Base-by-base conservation (phyloP, 2,329 filamentous ascomycete species). In the Hymenotorrendiella dingleyae region DNA sequence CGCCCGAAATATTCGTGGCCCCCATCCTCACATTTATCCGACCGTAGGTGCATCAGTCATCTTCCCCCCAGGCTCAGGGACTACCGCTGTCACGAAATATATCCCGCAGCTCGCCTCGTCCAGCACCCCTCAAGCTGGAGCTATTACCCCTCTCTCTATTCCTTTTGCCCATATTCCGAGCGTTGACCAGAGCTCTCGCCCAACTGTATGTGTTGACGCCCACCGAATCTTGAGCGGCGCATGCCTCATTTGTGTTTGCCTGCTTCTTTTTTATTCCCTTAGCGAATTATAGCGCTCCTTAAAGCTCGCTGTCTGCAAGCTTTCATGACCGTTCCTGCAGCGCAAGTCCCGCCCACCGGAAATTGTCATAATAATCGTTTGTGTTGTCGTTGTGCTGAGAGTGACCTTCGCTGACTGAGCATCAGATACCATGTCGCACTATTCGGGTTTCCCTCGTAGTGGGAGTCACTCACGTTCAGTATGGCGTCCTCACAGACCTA, bases 381-480 rank as follows among this genome's bases (percentile, higher is more conserved):
- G 47, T 43, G 45, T 34, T 16, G 42, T 41, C 39, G 45, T 36
- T 30, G 33, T 27, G 33, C 40, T 33, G 12, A 10, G 12, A 24
- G 28, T 6, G 38, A 40, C 11, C 33, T 21, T 3, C 36, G 30
- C 36, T 49, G 54, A 50, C 52, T 41, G 21, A 7, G 16, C 39
- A 37, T 32, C 35, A 54, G 53, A 42, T 36, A 47, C 23, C 36
- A 60, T 60, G 57, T 42, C 54, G 39, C 51, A 40, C 39, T 50
- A 53, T 32, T 50, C 49, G 33, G 57, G 37, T 43, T 54, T 48
- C 40, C 39, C 46, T 44, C 55, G 48, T 20, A 42, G 43, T 53
- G 50, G 46, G 19, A 45, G 30, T 34, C 39, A 45, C 23, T 29
- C 47, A 26, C 54, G 52, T 32, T 45, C 48, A 45, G 58, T 59